phyloP scores from a whole-genome alignment of 495 filamentous ascomycete species.

The Saxispiralis lemnorum region DNA sequence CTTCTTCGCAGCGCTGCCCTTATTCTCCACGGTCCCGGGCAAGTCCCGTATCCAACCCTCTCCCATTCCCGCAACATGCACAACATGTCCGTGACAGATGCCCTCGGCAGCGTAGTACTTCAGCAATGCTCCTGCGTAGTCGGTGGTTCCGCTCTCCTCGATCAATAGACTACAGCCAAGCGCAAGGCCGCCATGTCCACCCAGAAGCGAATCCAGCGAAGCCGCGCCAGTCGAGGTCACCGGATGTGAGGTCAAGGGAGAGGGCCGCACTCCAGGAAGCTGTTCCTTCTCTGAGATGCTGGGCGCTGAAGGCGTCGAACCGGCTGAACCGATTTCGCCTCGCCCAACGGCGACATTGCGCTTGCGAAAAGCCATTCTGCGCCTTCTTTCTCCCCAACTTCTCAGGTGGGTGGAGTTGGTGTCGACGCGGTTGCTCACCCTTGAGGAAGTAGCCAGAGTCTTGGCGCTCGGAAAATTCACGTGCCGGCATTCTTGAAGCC shows the following conservation, averaged over 20 bases:
- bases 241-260: conserved; percentile 69
- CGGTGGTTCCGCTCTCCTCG: conserved; percentile 88
- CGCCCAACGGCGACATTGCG: conserved; percentile 55
- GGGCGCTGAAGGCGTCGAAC: neutral
- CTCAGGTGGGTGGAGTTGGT: neutral
- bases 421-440: too few species aligned
- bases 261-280: conserved; percentile 58
- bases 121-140: conserved; percentile 71
- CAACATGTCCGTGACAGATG: conserved; percentile 71
- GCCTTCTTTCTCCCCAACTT: neutral
- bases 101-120: conserved; percentile 89
- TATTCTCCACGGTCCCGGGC: conserved; percentile 46
- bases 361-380: conserved; percentile 55
- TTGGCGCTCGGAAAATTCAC: too few species aligned
- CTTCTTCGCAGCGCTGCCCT: conserved; percentile 19
- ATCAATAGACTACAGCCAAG: conserved; percentile 65
- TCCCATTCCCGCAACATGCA: conserved; percentile 66
- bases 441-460: too few species aligned
- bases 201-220: conserved; percentile 69
- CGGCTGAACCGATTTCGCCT: neutral
- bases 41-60: conserved; percentile 69
- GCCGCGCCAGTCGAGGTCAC: conserved; percentile 82
- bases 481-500: too few species aligned
- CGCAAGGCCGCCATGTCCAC: conserved; percentile 74
- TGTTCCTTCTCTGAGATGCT: neutral